Conservation (phyloP, 352 stramenopile genomes). For the Globisporangium megalacanthum region DNA sequence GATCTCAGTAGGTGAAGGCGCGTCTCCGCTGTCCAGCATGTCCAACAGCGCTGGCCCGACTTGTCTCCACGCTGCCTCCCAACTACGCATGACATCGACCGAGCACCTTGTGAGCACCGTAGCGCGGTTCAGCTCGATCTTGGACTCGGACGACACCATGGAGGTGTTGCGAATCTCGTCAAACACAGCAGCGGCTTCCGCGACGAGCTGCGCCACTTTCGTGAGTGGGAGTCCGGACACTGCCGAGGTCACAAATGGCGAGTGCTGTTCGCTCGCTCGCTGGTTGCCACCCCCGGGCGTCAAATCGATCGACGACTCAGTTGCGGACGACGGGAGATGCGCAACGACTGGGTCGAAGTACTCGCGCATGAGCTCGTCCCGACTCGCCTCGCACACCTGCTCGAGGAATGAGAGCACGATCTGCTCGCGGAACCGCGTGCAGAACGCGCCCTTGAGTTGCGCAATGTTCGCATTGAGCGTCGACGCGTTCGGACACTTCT, state of each 20-base stretch:
- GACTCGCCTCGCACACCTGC: slow-evolving; percentile 27
- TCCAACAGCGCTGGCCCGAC: slow-evolving; percentile 41
- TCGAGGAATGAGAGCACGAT: slow-evolving; percentile 55
- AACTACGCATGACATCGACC: slow-evolving; percentile 37
- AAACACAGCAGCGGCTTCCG: slow-evolving; percentile 42
- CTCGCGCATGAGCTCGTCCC: slow-evolving; percentile 39
- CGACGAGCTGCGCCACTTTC: slow-evolving; percentile 41
- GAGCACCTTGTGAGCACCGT: slow-evolving; percentile 42
- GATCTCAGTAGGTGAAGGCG: slow-evolving; percentile 3
- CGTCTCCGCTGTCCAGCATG: slow-evolving; percentile 26
- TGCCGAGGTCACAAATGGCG: slow-evolving; percentile 3
- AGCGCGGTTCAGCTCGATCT: slow-evolving; percentile 46
- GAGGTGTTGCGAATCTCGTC: slow-evolving; percentile 59
- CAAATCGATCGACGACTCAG: slow-evolving; percentile 16
- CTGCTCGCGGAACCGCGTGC: slow-evolving; percentile 51
- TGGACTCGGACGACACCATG: slow-evolving; percentile 66
- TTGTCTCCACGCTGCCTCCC: slow-evolving; percentile 49
- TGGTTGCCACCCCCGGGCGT: slow-evolving; percentile 2
- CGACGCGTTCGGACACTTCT: slow-evolving; percentile 58
- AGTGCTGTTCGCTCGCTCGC: neutral
- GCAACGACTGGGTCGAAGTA: slow-evolving; percentile 58
- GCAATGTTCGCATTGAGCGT: slow-evolving; percentile 63
- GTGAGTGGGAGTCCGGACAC: slow-evolving; percentile 12
- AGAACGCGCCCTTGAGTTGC: slow-evolving; percentile 58
- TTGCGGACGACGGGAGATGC: slow-evolving; percentile 28